Base-by-base conservation (phyloP, 2,329 filamentous ascomycete genomes). In the Microcera coccophila region DNA sequence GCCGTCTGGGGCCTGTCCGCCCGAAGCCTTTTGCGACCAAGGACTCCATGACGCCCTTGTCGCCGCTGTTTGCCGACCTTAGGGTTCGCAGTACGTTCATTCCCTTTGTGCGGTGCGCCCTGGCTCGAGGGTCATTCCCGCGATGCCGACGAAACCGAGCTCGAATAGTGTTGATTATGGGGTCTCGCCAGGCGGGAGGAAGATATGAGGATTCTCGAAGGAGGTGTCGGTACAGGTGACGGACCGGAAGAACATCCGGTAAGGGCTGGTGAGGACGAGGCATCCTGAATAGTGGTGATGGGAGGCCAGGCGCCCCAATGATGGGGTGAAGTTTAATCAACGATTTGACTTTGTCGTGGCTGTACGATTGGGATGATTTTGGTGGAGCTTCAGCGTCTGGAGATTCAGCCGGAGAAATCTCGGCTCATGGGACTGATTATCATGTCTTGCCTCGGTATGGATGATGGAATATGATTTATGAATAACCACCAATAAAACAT, bases 171-270 rank as follows among this genome's bases (percentile, higher is more conserved):
- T 63, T 52, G 35, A 64, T 57, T 40, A 77, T 62, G 41, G 66
- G 71, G 3, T 64, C 59, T 29, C 71, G 72, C 45, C 75, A 75
- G 29, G 73, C 61, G 3, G 68, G 68, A 2, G 79, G 78, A 3
- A 84, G 73, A 56, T 84, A 84, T 20, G 75, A 73, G 29, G 71
- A 67, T 64, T 82, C 78, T 45, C 81, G 78, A 26, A 84, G 74
- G 17, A 84, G 65, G 44, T 78, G 71, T 42, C 81, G 73, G 60
- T 81, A 84, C 36, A 80, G 61, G 52, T 63, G 56, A n/a, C 59
- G 45, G 26, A 60, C 53, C 9, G 54, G 44, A 14, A 63, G 56
- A 28, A 45, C 47, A 5, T 41, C 12, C 24, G 62, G 58, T 3
- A 63, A 48, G 5, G 50, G 42, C 20, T 52, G 45, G 19, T 54